Base-by-base conservation (phyloP, 805 yeast genomes). In the Saturnispora kantuleensis region DNA sequence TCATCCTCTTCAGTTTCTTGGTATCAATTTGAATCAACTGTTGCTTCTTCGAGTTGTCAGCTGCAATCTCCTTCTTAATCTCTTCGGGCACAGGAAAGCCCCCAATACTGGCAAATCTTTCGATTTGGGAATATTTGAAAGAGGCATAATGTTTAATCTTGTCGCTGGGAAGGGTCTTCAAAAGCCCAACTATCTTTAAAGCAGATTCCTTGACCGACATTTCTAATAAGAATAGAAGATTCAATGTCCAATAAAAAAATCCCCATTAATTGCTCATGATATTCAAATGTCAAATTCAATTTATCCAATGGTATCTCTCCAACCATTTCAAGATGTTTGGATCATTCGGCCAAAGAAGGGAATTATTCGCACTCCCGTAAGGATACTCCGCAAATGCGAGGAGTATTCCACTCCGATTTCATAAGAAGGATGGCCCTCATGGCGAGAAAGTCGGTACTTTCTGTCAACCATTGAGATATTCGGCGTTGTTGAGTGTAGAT, bases 91-190 rank as follows among this genome's bases (percentile, higher is more conserved):
- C 47, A 8, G 69, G 67, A 11, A 74, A 46, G 3, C 77, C 77
- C 3, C 79, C 79, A 11, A 76, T 59, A 15, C 68, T 65, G 54
- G 72, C 68, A 47, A 72, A 76, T 58, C 81, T 66, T 48, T 73
- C 73, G 33, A 82, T 64, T 60, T 84, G 93, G 0, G 73, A 59
- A 38, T 76, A 79, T 56, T 79, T 84, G 65, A 84, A 81, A 5
- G 86, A 79, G 0, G 84, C 77, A 49, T 78, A 69, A 57, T 81
- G 86, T 52, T 73, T 73, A 42, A 84, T 69, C 48, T 79, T 72
- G 53, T 84, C 93, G 47, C 74, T 70, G 12, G 94, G 94, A 36
- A 82, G 68, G 17, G 72, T 72, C 51, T 79, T 80, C 40, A 84
- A 61, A 10, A 79, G 63, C 31, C 69, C 67, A 29, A 83, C 73